These are phyloP conservation scores for Orobanche coerulescens DNA, from an alignment of 257 asterid genomes.

Conservation along the genomic window DNA sequence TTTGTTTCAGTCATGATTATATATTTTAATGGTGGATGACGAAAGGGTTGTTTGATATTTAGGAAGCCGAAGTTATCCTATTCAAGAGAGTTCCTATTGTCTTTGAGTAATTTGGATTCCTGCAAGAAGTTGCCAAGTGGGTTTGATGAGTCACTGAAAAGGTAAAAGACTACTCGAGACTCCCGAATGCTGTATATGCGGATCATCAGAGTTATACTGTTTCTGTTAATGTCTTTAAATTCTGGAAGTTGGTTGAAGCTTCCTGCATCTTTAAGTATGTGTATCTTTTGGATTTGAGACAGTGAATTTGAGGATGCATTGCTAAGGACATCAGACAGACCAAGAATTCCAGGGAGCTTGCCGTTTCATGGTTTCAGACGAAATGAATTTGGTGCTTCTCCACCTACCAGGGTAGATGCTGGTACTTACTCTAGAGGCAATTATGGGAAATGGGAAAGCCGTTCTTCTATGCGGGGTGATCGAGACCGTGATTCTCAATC, in stretches of 20 bases:
- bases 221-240: not conserved
- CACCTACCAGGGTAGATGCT: slow-evolving; percentile 65
- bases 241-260: slow-evolving; percentile 12
- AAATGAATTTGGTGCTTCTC: slow-evolving; percentile 60
- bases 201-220: not conserved
- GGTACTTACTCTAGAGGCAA: slow-evolving; percentile 38
- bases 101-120: slow-evolving; percentile 50
- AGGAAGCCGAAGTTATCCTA: slow-evolving; percentile 57
- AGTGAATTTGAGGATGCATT: slow-evolving; percentile 66
- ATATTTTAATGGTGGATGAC: slow-evolving; percentile 7
- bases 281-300: slow-evolving; percentile 24
- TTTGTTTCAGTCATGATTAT: slow-evolving; percentile 6
- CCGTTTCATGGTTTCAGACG: slow-evolving; percentile 52
- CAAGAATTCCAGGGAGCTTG: slow-evolving; percentile 39
- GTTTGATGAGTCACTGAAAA: slow-evolving; percentile 40
- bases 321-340: slow-evolving; percentile 49
- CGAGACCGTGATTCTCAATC: slow-evolving; percentile 74
- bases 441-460: slow-evolving; percentile 76
- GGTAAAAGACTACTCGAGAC: slow-evolving; percentile 34
- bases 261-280: slow-evolving; percentile 17
- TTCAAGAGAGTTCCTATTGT: slow-evolving; percentile 62
- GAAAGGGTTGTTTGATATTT: slow-evolving; percentile 23
- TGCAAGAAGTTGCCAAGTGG: slow-evolving; percentile 75
- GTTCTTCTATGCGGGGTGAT: slow-evolving; percentile 58
- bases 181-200: not conserved